Base-by-base conservation (phyloP, 352 stramenopile genomes). In the Phytophthora pseudosyringae region DNA sequence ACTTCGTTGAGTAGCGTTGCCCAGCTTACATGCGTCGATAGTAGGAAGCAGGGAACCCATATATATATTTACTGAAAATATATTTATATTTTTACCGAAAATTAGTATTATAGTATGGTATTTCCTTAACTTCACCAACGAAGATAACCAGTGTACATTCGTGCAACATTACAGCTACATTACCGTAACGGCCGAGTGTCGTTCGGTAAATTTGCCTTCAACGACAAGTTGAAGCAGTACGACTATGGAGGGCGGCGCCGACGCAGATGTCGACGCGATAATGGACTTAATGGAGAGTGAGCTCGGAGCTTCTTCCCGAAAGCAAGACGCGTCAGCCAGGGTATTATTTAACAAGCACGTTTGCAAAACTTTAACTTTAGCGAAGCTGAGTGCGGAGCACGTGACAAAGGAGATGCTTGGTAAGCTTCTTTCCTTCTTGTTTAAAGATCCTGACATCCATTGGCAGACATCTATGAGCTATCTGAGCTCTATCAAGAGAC, bases 21-120 rank as follows among this genome's bases (percentile, higher is more conserved):
- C 66, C 1, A 73, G 32, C 25, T 39, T 69, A 31, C 66, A 73
- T 1, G 32, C 40, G 21, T 73, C 48, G 15, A 73, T 9, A 4
- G 5, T 28, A 8, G 53, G 43, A 2, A 62, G 10, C n/a, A n/a
- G n/a, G n/a, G n/a, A n/a, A n/a, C n/a, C n/a, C n/a, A n/a, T n/a
- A n/a, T n/a, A n/a, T n/a, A n/a, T n/a, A n/a, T n/a, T n/a, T n/a
- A n/a, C n/a, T n/a, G n/a, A n/a, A n/a, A n/a, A n/a, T n/a, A n/a
- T n/a, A n/a, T n/a, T n/a, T n/a, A n/a, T n/a, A n/a, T n/a, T n/a
- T n/a, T n/a, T n/a, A n/a, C n/a, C n/a, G n/a, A n/a, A n/a, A n/a
- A n/a, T n/a, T n/a, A n/a, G n/a, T n/a, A n/a, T n/a, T 41, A 41
- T 3, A 16, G 35, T 41, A 41, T 4, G 35, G 35, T 16, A 41